Evolutionary conservation across 495 filamentous ascomycete genomes (phyloP), one percentile per base, ranked within the genome.

Genomic region (Clohesyomyces aquaticus): DNA sequence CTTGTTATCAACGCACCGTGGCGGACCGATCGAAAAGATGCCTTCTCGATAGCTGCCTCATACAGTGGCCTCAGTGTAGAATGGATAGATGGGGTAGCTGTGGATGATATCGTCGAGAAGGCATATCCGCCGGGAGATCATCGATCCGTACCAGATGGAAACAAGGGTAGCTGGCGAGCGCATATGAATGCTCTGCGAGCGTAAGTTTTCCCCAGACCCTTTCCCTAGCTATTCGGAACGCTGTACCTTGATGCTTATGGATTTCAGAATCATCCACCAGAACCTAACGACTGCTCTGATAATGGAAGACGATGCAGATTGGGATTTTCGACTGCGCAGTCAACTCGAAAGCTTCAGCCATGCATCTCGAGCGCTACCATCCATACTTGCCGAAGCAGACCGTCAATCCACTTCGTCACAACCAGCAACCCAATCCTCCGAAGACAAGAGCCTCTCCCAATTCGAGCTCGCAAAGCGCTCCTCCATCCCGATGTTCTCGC

Each of bases 261-360:
- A 26, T 27, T 19, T 4, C 18, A 61, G 55, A 19, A 50, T 70
- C 9, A 27, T 66, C 16, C 16, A 66, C 25, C 43, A 55, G 25
- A 64, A 67, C 23, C 28, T 71, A 2, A 64, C 68, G 0, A 68
- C 65, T 1, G 69, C 61, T 0, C 29, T 71, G 9, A 66, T 71
- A 14, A 27, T 71, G 0, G 65, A 68, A 56, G 69, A 71, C 42
- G 69, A 71, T 55, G 65, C 61, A 19, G 69, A 71, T 42, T 71
- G 69, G 65, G 69, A 71, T 47, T 22, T 68, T 26, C 50, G 61
- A 9, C 23, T 71, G n/a, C 38, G 66, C 28, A 9, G 18, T 4
- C 65, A 68, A 28, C 43, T 71, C 1, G 6, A 1, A 14, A 38
- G 38, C 32, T 66, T 69, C 28, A 43, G 59, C 19, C n/a, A 38